Evolutionary conservation across 148 eudicot species (phyloP), one percentile per base, ranked within the genome.

Genomic region (Rhododendron henanense): DNA sequence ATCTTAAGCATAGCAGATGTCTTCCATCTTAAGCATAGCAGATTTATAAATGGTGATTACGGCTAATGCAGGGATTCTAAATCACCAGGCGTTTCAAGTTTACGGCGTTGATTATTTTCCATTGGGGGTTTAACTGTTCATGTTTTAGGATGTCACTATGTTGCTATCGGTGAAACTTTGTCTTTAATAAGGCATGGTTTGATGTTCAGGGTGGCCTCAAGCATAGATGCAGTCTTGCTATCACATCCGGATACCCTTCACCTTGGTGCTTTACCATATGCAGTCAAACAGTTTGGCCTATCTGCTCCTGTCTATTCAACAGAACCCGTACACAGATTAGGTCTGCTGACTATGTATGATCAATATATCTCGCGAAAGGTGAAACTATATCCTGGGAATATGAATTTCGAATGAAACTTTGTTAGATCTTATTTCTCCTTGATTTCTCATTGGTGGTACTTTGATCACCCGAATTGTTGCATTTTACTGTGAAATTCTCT

Each of bases 351-450:
- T 85, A 94, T 96, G 99, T 96, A 95, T 67, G 99, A 96, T 91
- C 97, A 96, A 82, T 96, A 92, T 89, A 91, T 95, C 77, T 95
- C 99, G 11, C 92, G 95, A 81, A 96, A 95, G 98, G 99, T 96
- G 90, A 91, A 87, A 65, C 63, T 78, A 83, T 82, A 41, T 25
- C 83, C 47, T 63, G 37, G 57, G 50, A 75, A 75, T 21, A 41
- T 65, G 59, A 41, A 69, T n/a, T 75, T 2, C 7, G 50, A 11
- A 76, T 50, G 63, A 73, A 21, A 48, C 14, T 10, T 82, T 81
- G 10, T 25, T 16, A 67, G 14, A 67, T 76, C 11, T 86, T 65
- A 82, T 86, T 63, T 48, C 44, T 75, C 61, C 4, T 8, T 31
- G 59, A 41, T n/a, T 39, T 35, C 50, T 16, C 81, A 48, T 10